A percentile compares a stretch with the other conserved stretches of the same genome.
Conservation (phyloP, 2,329 filamentous ascomycete genomes). For the Nemania abortiva region DNA sequence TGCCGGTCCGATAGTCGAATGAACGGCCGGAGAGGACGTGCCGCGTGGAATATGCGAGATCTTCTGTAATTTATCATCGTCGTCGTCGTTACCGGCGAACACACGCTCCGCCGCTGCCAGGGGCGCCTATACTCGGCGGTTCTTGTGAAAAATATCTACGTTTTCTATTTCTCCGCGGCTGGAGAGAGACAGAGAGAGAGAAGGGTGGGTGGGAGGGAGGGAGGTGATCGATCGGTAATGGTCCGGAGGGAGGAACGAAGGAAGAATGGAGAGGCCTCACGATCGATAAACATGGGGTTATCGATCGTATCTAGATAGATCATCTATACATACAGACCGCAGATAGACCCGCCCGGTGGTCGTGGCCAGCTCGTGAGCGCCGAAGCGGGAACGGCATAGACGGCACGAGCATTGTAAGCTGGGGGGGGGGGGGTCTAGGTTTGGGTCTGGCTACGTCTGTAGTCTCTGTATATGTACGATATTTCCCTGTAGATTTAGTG, state of each 20-base stretch:
- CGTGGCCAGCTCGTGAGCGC: slow-evolving; percentile 4
- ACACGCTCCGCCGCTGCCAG: too few species aligned
- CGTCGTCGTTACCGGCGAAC: neutral
- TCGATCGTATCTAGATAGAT: neutral
- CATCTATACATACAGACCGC: too few species aligned
- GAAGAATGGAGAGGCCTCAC: neutral
- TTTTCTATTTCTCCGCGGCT: slow-evolving; percentile 9
- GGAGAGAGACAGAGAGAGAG: too few species aligned
- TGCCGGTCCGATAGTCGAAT: slow-evolving; percentile 20
- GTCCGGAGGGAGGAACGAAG: neutral
- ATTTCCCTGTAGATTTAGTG: neutral
- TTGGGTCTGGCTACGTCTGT: neutral
- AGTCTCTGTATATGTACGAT: neutral
- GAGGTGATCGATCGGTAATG: neutral
- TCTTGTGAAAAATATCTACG: neutral
- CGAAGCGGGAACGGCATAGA: slow-evolving; percentile 18
- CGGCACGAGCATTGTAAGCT: slow-evolving; percentile 8
- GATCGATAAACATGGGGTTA: neutral
- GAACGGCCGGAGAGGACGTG: slow-evolving; percentile 28
- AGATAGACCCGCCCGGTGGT: slow-evolving; percentile 5
- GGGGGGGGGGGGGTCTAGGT: neutral
- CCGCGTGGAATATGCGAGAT: slow-evolving; percentile 21
- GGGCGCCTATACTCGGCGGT: neutral
- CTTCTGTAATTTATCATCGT: slow-evolving; percentile 23
- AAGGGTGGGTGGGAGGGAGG: neutral